A percentile compares a stretch with the other conserved stretches of the same genome.
Conservation (phyloP, 768 basidiomycete species). For the Mycena crocata region DNA sequence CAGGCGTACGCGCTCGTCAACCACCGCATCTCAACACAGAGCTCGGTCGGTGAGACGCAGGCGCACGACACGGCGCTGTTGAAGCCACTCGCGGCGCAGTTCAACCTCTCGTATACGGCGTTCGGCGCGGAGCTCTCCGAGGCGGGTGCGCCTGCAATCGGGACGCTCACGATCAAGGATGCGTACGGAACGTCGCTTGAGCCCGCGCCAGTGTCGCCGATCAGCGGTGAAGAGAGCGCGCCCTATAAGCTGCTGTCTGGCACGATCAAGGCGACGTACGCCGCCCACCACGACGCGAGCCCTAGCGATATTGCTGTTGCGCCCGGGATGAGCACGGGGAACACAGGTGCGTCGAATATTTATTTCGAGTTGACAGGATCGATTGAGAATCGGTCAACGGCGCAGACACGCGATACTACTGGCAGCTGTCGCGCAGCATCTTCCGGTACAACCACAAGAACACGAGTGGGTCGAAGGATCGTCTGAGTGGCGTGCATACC, state of each 20-base stretch:
- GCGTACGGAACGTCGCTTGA: conserved; percentile 64
- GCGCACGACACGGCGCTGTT: conserved; percentile 59
- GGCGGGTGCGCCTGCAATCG: conserved; percentile 48
- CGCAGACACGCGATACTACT: conserved; percentile 71
- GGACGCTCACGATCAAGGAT: conserved; percentile 63
- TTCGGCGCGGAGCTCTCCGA: conserved; percentile 60
- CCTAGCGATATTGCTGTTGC: conserved; percentile 50
- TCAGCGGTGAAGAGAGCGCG: conserved; percentile 49
- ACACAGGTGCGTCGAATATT: conserved; percentile 61
- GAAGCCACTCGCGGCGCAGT: conserved; percentile 57
- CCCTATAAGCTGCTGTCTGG: conserved; percentile 69
- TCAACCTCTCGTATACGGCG: conserved; percentile 69
- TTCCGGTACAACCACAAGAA: conserved; percentile 63
- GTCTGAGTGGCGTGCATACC: conserved; percentile 55
- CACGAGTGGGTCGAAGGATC: conserved; percentile 21
- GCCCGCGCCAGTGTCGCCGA: conserved; percentile 75
- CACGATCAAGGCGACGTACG: conserved; percentile 72
- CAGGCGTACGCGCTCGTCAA: conserved; percentile 76
- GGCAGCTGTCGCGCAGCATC: conserved; percentile 69
- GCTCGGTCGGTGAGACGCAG: conserved; percentile 59
- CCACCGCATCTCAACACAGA: conserved; percentile 74
- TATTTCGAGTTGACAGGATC: no score
- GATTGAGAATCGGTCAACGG: no score
- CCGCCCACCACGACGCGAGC: conserved; percentile 56
- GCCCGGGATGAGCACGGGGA: conserved; percentile 70